phyloP scores from a whole-genome alignment of 371 early-diverging fungal genomes.

The Lichtheimia ornata region DNA sequence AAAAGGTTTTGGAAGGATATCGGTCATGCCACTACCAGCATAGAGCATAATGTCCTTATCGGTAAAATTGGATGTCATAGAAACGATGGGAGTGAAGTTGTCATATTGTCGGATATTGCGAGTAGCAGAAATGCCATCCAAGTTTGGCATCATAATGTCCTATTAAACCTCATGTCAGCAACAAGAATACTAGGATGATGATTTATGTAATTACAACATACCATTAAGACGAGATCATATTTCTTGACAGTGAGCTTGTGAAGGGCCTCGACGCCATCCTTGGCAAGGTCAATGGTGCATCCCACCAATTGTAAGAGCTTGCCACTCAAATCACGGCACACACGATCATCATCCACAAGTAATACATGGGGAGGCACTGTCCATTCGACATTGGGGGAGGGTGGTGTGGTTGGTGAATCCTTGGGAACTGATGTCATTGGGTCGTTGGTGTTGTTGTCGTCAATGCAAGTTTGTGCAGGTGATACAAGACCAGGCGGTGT shows the following conservation, averaged over 20 bases:
- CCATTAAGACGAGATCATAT: constrained; percentile 83
- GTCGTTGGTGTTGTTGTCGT: neutral
- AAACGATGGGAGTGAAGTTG: constrained; percentile 72
- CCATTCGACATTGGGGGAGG: constrained; percentile 41
- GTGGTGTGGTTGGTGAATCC: neutral
- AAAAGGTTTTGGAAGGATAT: constrained; percentile 81
- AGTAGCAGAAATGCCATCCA: constrained; percentile 80
- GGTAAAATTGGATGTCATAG: constrained; percentile 79
- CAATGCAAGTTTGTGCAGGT: neutral
- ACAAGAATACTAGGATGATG: neutral
- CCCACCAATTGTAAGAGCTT: constrained; percentile 68
- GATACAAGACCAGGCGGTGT: constrained; percentile 46
- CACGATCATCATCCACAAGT: constrained; percentile 79
- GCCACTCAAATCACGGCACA: constrained; percentile 65
- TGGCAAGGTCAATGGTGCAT: constrained; percentile 72
- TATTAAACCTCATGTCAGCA: constrained; percentile 16
- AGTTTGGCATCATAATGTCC: constrained; percentile 78
- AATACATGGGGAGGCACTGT: constrained; percentile 70
- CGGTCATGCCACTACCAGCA: constrained; percentile 79
- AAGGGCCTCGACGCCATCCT: constrained; percentile 75
- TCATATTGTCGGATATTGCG: constrained; percentile 77
- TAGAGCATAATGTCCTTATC: constrained; percentile 71
- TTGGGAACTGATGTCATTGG: neutral
- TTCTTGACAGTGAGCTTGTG: constrained; percentile 61
- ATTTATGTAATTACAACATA: constrained; percentile 18